Conservation (phyloP, 495 filamentous ascomycete species). For the Apiosordaria backusii region DNA sequence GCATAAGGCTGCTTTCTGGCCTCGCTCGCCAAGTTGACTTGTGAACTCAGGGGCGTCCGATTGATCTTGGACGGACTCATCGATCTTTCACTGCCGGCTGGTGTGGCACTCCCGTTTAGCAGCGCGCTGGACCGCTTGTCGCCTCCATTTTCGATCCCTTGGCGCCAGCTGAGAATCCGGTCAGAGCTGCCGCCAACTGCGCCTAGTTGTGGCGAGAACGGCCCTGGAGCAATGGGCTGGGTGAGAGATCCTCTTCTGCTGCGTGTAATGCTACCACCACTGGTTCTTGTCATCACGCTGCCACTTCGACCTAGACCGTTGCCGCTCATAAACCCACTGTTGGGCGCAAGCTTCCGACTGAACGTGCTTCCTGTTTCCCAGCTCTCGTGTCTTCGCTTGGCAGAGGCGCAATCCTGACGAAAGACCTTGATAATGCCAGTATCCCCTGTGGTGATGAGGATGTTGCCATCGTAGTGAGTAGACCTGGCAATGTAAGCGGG, state of each 20-base stretch:
- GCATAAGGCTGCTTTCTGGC: constrained; percentile 41
- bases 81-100: constrained; percentile 46
- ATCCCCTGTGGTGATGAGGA: constrained; percentile 89
- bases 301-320: constrained; percentile 57
- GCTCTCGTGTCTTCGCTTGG: constrained; percentile 54
- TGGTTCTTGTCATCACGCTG: constrained; percentile 55
- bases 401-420: constrained; percentile 81
- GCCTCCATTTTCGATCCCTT: constrained; percentile 56
- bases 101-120: constrained; percentile 24
- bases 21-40: constrained; percentile 40
- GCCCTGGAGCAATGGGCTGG: constrained; percentile 17
- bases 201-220: constrained; percentile 44
- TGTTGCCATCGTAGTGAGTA: constrained; percentile 78
- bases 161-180: constrained; percentile 88
- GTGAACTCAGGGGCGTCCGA: constrained; percentile 32
- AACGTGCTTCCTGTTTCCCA: constrained; percentile 75
- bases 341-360: constrained; percentile 60
- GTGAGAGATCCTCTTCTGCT: constrained; percentile 54
- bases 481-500: constrained; percentile 68
- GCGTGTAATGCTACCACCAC: constrained; percentile 50
- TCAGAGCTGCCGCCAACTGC: constrained; percentile 53
- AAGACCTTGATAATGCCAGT: constrained; percentile 88
- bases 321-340: constrained; percentile 38
- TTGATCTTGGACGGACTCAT: constrained; percentile 46
- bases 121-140: constrained; percentile 33